Conservation (phyloP, 805 yeast genomes). For the Cyberlindnera euphorbiiphila region DNA sequence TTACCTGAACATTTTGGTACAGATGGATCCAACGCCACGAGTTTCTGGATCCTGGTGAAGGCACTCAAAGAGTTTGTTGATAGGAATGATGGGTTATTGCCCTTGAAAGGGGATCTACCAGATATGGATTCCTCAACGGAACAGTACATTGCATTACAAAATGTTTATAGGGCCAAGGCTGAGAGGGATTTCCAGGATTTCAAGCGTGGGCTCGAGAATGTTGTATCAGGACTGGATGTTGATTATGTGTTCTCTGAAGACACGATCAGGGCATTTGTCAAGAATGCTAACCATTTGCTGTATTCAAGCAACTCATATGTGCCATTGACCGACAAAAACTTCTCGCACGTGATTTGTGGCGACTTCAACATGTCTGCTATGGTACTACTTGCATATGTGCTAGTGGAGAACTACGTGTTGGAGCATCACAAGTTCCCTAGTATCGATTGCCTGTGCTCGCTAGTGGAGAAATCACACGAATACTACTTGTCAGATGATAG, state of each 20-base stretch:
- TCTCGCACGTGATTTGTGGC: conserved; percentile 2
- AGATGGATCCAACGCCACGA: conserved; percentile 4
- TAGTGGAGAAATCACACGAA: conserved; percentile 3
- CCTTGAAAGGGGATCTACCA: conserved; percentile 71
- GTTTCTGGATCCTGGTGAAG: conserved; percentile 60
- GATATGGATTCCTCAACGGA: conserved; percentile 84
- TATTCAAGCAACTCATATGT: conserved; percentile 8
- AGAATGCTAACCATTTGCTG: conserved; percentile 49
- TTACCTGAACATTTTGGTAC: conserved; percentile 5
- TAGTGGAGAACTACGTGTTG: conserved; percentile 10
- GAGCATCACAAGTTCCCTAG: conserved; percentile 12
- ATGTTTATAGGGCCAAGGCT: conserved; percentile 55
- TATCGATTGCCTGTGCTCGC: background rate
- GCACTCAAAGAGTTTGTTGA: conserved; percentile 53
- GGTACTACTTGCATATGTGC: conserved; percentile 20
- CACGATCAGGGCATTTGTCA: conserved; percentile 50
- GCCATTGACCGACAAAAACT: conserved; percentile 9
- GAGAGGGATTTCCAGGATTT: conserved; percentile 42
- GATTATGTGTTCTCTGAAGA: conserved; percentile 22
- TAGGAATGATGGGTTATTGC: conserved; percentile 42
- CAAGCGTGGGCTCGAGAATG: conserved; percentile 30
- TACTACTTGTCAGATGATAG: conserved; percentile 4
- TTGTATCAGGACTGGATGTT: conserved; percentile 15
- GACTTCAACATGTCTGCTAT: conserved; percentile 1
- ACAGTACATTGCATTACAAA: conserved; percentile 54